phyloP scores from a whole-genome alignment of 169 alveolate genomes.

The Plasmodium vivax region DNA sequence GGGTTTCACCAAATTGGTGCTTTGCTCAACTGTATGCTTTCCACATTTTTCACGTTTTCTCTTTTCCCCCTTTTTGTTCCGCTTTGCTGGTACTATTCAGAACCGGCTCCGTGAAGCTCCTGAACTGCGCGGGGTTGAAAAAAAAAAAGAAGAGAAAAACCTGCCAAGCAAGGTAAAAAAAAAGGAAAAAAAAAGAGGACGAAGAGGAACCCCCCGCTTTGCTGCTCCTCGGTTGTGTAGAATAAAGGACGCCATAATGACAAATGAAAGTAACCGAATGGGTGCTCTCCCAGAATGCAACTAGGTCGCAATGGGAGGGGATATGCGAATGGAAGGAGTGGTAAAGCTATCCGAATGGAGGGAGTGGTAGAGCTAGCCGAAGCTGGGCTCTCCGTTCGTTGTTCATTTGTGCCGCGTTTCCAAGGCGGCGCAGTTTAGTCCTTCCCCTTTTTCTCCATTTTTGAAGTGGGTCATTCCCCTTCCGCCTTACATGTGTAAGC shows the following conservation, averaged over 20 bases:
- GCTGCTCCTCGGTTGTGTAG: not conserved
- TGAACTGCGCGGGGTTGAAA: slow-evolving; percentile 57
- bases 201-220: not conserved
- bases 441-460: not conserved
- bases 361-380: not conserved
- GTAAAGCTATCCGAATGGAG: not conserved
- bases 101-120: slow-evolving; percentile 45
- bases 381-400: not conserved
- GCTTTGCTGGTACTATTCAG: slow-evolving; percentile 14
- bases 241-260: not conserved
- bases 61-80: not conserved
- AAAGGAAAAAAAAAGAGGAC: not conserved
- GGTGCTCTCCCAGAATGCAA: not conserved
- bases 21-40: not conserved
- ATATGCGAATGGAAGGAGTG: not conserved
- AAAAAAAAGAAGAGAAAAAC: slow-evolving; percentile 59
- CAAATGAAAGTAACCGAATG: not conserved
- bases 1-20: not conserved
- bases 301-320: not conserved
- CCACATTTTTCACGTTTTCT: not conserved
- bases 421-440: not conserved
- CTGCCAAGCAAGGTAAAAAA: slow-evolving; percentile 14
- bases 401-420: not conserved
- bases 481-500: not conserved
- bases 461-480: not conserved